Evolutionary conservation across 345 rosid species (phyloP), one percentile per base, ranked within the genome.

Genomic region (Boechera retrofracta): DNA sequence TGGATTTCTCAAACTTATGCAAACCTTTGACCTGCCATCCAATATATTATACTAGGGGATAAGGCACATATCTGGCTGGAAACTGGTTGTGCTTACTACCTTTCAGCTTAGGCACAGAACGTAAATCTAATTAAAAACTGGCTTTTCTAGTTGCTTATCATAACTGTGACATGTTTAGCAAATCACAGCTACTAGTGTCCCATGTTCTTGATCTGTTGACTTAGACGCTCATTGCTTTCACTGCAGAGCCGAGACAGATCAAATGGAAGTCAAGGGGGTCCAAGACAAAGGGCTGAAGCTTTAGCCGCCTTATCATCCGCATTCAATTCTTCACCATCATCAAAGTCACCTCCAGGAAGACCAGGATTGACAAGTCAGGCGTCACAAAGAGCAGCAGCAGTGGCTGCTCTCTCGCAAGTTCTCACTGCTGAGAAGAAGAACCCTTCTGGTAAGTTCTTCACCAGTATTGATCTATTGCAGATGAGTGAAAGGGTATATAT

Each of bases 361-460:
- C 4, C 86, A 71, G 67, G 82, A 62, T 71, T 82, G 60, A 6
- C 62, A 10, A 77, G 86, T 64, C 87, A 81, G 72, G 94, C 89
- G 54, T 88, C 98, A 42, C 99, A 95, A 82, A 89, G 94, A 84
- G 93, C 96, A 53, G 98, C 99, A 66, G 99, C 99, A 57, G 83
- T 92, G 39, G 99, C 99, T 48, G 99, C 98, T 74, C 94, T 95
- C 75, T 95, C 98, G 10, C 81, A 84, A 48, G 98, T 88, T 80
- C 98, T 95, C 73, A 83, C 88, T 45, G 96, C 94, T 49, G 99
- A 95, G 84, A 91, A 85, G 79, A 86, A 87, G 80, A 77, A 81
- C 69, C 80, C 83, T 73, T 69, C 76, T 10, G 69, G 96, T 89
- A 82, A 85, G 86, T 42, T 61, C 28, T 55, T 67, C 63, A 41